Conservation (phyloP, 495 filamentous ascomycete genomes). For the Talaromyces nanjingensis region DNA sequence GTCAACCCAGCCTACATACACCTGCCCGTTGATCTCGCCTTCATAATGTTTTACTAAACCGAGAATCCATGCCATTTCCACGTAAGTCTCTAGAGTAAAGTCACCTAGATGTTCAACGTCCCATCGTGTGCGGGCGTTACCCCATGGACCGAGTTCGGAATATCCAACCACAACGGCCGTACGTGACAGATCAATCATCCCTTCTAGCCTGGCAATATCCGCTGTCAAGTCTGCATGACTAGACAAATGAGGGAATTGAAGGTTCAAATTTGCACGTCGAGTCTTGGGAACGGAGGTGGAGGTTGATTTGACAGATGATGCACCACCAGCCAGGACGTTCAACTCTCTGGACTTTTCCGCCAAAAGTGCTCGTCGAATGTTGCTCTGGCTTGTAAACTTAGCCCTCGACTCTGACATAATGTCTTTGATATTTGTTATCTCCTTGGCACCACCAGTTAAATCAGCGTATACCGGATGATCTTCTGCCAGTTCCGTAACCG, state of each 20-base stretch:
- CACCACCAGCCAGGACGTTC: not conserved
- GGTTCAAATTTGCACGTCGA: not conserved
- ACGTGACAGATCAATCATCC: conserved; percentile 96
- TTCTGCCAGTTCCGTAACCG: conserved; percentile 10
- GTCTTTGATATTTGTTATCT: conserved; percentile 17
- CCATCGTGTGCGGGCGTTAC: conserved; percentile 95
- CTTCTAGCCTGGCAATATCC: conserved; percentile 20
- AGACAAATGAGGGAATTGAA: not conserved
- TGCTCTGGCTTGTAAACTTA: not conserved
- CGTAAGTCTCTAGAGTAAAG: conserved; percentile 94
- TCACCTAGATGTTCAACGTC: conserved; percentile 96
- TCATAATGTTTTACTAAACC: conserved; percentile 97
- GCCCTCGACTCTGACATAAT: conserved; percentile 8
- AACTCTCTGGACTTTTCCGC: not conserved
- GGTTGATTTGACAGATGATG: conserved; percentile 70
- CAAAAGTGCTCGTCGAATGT: not conserved
- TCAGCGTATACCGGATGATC: conserved; percentile 20
- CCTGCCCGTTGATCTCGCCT: conserved; percentile 89
- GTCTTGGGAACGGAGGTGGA: conserved; percentile 36
- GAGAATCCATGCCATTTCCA: conserved; percentile 99
- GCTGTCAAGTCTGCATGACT: not conserved
- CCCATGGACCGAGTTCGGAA: conserved; percentile 96
- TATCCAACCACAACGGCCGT: conserved; percentile 96
- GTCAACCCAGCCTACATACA: conserved; percentile 96
- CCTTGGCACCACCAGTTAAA: conserved; percentile 17